Percentiles rank a stretch among this genome's conserved stretches.
These are phyloP conservation scores for Trypanosoma mega DNA, from an alignment of 208 protist species.

Conservation along the genomic window DNA sequence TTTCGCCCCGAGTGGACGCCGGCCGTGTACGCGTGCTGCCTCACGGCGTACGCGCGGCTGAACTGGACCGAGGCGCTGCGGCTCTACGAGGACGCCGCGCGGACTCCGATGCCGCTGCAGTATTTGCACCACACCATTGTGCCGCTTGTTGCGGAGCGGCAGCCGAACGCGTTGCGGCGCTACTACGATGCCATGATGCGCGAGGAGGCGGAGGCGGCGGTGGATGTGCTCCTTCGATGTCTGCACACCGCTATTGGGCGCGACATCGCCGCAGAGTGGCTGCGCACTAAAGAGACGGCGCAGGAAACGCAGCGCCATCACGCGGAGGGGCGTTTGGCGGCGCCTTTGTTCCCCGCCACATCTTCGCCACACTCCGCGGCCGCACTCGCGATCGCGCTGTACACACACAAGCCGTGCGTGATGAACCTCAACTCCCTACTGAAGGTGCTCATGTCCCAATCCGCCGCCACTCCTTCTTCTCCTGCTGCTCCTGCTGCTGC, in stretches of 20 bases:
- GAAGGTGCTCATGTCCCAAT: slow-evolving; percentile 30
- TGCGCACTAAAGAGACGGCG: neutral
- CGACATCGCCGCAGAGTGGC: slow-evolving; percentile 29
- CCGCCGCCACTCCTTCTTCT: neutral
- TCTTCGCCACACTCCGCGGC: slow-evolving; percentile 4
- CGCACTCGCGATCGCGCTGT: slow-evolving; percentile 30
- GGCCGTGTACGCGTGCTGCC: slow-evolving; percentile 68
- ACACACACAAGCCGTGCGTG: slow-evolving; percentile 42
- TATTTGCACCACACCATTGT: slow-evolving; percentile 80
- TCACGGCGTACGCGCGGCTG: slow-evolving; percentile 56
- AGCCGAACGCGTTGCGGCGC: slow-evolving; percentile 29
- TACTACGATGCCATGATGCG: slow-evolving; percentile 66
- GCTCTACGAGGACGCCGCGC: slow-evolving; percentile 38
- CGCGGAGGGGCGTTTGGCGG: no score
- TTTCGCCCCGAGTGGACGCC: slow-evolving; percentile 62
- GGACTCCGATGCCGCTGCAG: slow-evolving; percentile 27
- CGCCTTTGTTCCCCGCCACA: no score
- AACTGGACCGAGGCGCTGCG: slow-evolving; percentile 46
- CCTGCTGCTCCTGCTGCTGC: no score
- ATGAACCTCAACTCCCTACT: slow-evolving; percentile 79
- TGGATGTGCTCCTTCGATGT: slow-evolving; percentile 71
- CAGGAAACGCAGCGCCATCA: no score
- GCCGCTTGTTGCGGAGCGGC: slow-evolving; percentile 54
- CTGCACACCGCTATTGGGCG: slow-evolving; percentile 37
- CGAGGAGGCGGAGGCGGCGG: slow-evolving; percentile 47